Conservation (phyloP, 2,329 filamentous ascomycete species). For the Remersonia thermophila region DNA sequence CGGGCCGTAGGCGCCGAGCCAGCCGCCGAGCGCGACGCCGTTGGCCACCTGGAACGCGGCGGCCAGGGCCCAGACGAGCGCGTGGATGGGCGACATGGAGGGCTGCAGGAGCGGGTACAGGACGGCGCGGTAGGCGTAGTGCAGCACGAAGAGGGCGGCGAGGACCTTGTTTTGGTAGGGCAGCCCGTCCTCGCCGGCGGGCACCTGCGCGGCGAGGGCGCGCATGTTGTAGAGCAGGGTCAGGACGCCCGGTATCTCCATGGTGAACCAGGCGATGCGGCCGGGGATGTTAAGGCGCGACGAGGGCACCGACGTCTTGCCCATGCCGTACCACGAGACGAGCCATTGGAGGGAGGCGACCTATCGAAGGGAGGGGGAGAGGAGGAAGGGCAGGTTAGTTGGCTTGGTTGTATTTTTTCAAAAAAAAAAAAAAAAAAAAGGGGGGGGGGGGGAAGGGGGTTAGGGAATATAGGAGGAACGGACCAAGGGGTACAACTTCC, state of each 20-base stretch:
- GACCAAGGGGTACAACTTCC: constrained; percentile 45
- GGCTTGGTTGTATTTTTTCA: neutral
- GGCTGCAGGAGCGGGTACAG: constrained; percentile 73
- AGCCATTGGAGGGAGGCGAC: constrained; percentile 63
- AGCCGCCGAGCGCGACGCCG: constrained; percentile 63
- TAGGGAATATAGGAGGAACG: constrained; percentile 12
- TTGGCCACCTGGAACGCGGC: constrained; percentile 70
- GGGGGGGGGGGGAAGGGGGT: neutral
- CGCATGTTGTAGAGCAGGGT: constrained; percentile 70
- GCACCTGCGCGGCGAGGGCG: constrained; percentile 47
- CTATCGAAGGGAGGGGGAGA: too few species aligned
- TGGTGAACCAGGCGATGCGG: constrained; percentile 72
- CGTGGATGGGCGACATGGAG: constrained; percentile 83
- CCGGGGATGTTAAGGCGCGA: constrained; percentile 79
- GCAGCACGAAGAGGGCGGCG: constrained; percentile 58
- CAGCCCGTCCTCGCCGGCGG: constrained; percentile 43
- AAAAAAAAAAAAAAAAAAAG: too few species aligned
- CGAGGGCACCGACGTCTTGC: constrained; percentile 72
- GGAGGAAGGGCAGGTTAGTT: constrained; percentile 2
- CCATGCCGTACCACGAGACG: constrained; percentile 74
- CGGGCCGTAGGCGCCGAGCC: constrained; percentile 71
- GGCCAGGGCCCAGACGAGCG: constrained; percentile 51
- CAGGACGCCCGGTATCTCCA: constrained; percentile 72
- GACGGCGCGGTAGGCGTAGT: constrained; percentile 85
- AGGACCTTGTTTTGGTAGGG: constrained; percentile 72